Conservation (phyloP, 352 stramenopile genomes). For the Pythium rishiriense region DNA sequence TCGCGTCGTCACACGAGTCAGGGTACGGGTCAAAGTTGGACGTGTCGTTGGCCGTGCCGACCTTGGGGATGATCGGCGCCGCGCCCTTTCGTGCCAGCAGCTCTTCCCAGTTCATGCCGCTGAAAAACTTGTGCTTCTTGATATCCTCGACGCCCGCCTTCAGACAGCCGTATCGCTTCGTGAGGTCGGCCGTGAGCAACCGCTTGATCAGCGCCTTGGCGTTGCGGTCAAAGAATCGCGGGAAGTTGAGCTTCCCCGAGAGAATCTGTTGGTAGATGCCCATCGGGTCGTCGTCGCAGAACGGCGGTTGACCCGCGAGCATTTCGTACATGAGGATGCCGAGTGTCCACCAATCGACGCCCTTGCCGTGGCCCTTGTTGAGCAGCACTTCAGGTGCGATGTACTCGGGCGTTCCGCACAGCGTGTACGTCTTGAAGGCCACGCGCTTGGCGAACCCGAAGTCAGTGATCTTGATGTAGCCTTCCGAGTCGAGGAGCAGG, state of each 20-base stretch:
- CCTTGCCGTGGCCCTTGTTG: conserved; percentile 89
- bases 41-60: conserved; percentile 92
- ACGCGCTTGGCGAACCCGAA: conserved; percentile 94
- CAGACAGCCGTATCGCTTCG: conserved; percentile 95
- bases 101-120: conserved; percentile 90
- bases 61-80: conserved; percentile 92
- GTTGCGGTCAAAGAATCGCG: conserved; percentile 93
- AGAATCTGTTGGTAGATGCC: conserved; percentile 96
- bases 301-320: conserved; percentile 95
- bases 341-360: conserved; percentile 96
- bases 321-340: conserved; percentile 98
- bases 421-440: conserved; percentile 94
- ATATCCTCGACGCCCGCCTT: conserved; percentile 96
- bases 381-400: conserved; percentile 91
- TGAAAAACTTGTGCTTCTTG: conserved; percentile 97
- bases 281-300: conserved; percentile 96
- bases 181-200: conserved; percentile 94
- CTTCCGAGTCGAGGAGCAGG: conserved; percentile 92
- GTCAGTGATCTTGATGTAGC: conserved; percentile 97
- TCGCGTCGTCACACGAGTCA: conserved; percentile 89
- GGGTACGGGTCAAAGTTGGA: conserved; percentile 98
- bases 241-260: conserved; percentile 94
- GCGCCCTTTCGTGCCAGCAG: conserved; percentile 88
- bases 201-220: conserved; percentile 97
- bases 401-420: conserved; percentile 94